Conservation (phyloP, 2,329 filamentous ascomycete species). For the Trichoderma cornu-damae region DNA sequence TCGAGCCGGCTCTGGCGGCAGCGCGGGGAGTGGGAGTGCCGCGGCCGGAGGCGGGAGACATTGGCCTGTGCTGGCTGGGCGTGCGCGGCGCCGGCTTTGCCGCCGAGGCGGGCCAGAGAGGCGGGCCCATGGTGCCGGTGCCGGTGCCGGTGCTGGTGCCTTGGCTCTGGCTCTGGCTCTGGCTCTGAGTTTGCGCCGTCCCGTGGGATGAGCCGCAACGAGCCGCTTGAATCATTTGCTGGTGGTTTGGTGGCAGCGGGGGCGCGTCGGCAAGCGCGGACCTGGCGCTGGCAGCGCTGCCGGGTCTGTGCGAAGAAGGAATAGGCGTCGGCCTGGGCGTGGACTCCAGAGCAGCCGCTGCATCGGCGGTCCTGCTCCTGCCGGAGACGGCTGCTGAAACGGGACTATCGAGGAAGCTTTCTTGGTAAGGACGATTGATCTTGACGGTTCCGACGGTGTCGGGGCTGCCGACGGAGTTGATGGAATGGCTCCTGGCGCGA, state of each 20-base stretch:
- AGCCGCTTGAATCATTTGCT: slow-evolving; percentile 76
- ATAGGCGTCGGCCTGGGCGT: too few species aligned
- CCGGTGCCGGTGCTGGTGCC: slow-evolving; percentile 32
- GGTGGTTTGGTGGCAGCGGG: slow-evolving; percentile 77
- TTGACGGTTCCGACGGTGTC: slow-evolving; percentile 40
- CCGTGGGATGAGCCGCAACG: slow-evolving; percentile 50
- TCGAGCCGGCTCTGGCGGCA: slow-evolving; percentile 38
- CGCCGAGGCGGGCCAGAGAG: slow-evolving; percentile 74
- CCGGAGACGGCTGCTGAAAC: slow-evolving; percentile 33
- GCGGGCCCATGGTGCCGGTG: slow-evolving; percentile 66
- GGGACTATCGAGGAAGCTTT: slow-evolving; percentile 42
- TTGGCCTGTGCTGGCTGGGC: slow-evolving; percentile 47
- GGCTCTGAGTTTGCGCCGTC: slow-evolving; percentile 23
- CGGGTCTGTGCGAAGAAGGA: slow-evolving; percentile 60
- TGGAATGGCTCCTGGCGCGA: slow-evolving; percentile 36
- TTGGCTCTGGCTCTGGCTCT: slow-evolving; percentile 18
- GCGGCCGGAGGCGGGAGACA: slow-evolving; percentile 44
- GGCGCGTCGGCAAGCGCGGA: slow-evolving; percentile 47
- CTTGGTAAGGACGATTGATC: slow-evolving; percentile 42
- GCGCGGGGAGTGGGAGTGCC: slow-evolving; percentile 56
- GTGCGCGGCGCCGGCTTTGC: slow-evolving; percentile 55
- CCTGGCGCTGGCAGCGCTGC: slow-evolving; percentile 65
- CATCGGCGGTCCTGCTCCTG: slow-evolving; percentile 37
- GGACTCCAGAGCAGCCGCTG: slow-evolving; percentile 34
- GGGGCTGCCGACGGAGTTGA: slow-evolving; percentile 32